A percentile compares a stretch with the other conserved stretches of the same genome.
Conservation (phyloP, 2,329 filamentous ascomycete species). For the Colletotrichum karsti region DNA sequence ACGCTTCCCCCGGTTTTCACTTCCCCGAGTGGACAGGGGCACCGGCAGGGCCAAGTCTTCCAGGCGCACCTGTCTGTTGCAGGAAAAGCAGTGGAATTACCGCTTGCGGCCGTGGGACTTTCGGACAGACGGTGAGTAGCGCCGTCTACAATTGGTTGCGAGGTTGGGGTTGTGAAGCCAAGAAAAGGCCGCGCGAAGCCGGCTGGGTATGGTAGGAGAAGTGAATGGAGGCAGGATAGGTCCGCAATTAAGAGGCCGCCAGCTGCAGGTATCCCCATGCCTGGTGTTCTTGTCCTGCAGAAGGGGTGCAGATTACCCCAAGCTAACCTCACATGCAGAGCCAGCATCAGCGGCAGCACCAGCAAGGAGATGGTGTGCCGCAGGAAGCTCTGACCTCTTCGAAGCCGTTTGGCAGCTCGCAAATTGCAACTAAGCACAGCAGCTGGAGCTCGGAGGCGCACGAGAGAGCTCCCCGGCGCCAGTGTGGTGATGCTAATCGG, state of each 20-base stretch:
- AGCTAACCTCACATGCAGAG: constrained; percentile 15
- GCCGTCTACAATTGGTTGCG: background rate
- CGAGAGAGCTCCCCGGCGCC: background rate
- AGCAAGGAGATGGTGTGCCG: background rate
- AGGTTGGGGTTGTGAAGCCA: constrained; percentile 12
- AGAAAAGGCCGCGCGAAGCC: background rate
- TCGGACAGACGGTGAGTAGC: constrained; percentile 16
- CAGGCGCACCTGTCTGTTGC: constrained; percentile 9
- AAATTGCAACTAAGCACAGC: background rate
- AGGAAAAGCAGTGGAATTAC: constrained; percentile 15
- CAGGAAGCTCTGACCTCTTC: constrained; percentile 12
- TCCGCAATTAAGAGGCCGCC: constrained; percentile 29
- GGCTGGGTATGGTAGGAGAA: background rate
- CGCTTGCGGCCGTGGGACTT: constrained; percentile 10
- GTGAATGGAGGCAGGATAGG: constrained; percentile 5
- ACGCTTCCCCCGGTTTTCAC: constrained; percentile 16
- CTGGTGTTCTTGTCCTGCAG: constrained; percentile 14
- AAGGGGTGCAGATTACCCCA: constrained; percentile 22
- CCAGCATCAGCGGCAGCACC: constrained; percentile 6
- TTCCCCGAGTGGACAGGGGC: constrained; percentile 15
- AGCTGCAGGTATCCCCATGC: constrained; percentile 24
- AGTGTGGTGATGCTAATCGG: background rate
- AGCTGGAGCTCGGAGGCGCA: constrained; percentile 6
- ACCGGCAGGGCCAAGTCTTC: constrained; percentile 23
- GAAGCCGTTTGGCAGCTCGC: constrained; percentile 14